These are phyloP conservation scores for Bruguiera hainesii DNA, from an alignment of 441 rosid genomes.

Conservation along the genomic window DNA sequence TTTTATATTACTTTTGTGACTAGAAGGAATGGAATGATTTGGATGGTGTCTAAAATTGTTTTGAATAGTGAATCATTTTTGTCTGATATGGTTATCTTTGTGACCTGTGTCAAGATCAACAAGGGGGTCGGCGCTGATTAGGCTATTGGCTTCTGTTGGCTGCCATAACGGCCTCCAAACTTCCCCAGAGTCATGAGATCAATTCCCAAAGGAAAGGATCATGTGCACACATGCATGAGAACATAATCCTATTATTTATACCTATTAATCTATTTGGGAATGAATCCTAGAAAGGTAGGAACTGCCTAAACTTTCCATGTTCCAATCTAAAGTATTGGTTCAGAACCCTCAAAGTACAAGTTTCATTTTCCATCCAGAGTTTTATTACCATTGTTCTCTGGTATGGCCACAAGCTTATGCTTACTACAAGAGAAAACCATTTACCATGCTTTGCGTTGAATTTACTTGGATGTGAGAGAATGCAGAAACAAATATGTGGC, in stretches of 20 bases:
- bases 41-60: background rate
- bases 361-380: background rate
- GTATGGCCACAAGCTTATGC: background rate
- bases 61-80: background rate
- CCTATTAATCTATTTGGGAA: no score
- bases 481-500: background rate
- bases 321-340: background rate
- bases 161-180: background rate
- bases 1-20: background rate
- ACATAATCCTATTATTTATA: no score
- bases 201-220: background rate
- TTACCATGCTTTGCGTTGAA: background rate
- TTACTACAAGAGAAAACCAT: background rate
- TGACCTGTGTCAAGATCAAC: background rate
- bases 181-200: background rate
- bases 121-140: no score
- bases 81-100: background rate
- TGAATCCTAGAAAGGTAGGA: background rate
- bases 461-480: background rate
- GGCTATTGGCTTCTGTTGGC: conserved; percentile 1
- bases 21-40: background rate
- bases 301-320: background rate
- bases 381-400: background rate
- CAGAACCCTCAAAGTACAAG: background rate
- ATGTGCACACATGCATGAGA: no score